Conservation (phyloP, 805 yeast genomes). For the Dipodascopsis uninucleata region DNA sequence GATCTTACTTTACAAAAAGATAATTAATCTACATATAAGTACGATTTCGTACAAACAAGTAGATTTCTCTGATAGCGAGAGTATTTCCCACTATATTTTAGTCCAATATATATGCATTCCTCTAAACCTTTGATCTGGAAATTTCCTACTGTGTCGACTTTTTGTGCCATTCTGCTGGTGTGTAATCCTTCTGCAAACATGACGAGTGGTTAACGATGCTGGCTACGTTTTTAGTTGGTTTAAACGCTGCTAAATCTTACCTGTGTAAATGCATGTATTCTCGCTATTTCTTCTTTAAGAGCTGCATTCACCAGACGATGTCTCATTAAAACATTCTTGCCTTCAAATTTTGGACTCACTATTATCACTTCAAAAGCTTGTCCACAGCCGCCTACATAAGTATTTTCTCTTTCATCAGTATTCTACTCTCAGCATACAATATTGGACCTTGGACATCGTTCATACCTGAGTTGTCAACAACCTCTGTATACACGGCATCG, state of each 20-base stretch:
- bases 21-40: too few species aligned
- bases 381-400: conserved; percentile 79
- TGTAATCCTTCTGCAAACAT: conserved; percentile 44
- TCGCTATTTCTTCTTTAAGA: conserved; percentile 76
- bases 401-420: conserved; percentile 23
- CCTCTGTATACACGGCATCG: conserved; percentile 63
- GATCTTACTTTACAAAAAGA: too few species aligned
- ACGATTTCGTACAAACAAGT: too few species aligned
- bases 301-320: conserved; percentile 80
- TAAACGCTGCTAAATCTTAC: conserved; percentile 46
- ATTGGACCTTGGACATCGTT: conserved; percentile 18
- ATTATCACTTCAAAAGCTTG: conserved; percentile 94
- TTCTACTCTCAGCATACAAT: too few species aligned
- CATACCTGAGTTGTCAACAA: conserved; percentile 60
- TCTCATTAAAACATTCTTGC: conserved; percentile 80
- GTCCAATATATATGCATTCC: too few species aligned
- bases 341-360: conserved; percentile 66
- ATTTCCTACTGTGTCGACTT: conserved; percentile 8
- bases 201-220: too few species aligned
- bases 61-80: too few species aligned
- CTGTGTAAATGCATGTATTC: conserved; percentile 93
- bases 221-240: not conserved
- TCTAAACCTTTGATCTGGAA: conserved; percentile 17
- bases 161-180: conserved; percentile 79
- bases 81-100: too few species aligned